These are phyloP conservation scores for Suillus fuscotomentosus DNA, from an alignment of 768 basidiomycete genomes.

Conservation along the genomic window DNA sequence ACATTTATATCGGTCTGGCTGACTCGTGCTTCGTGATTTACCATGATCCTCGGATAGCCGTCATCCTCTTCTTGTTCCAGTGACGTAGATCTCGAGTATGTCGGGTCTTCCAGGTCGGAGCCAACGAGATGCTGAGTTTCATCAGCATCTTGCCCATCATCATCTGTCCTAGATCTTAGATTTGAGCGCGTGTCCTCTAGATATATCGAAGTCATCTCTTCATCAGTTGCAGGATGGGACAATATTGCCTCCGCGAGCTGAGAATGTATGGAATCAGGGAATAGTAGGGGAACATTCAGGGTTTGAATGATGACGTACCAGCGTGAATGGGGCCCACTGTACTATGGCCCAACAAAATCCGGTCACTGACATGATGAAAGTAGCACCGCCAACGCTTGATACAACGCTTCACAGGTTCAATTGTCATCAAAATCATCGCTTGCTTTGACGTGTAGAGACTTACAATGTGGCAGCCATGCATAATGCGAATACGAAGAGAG, in stretches of 20 bases:
- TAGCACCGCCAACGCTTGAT: constrained; percentile 66
- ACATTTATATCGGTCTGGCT: constrained; percentile 44
- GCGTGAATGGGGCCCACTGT: constrained; percentile 90
- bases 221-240: constrained; percentile 48
- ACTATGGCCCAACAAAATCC: constrained; percentile 94
- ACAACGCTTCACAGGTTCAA: constrained; percentile 52
- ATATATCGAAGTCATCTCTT: constrained; percentile 11
- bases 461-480: constrained; percentile 87
- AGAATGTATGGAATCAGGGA: constrained; percentile 13
- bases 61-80: constrained; percentile 12
- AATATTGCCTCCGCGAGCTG: constrained; percentile 87
- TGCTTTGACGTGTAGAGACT: constrained; percentile 32
- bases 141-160: constrained; percentile 28
- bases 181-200: constrained; percentile 35
- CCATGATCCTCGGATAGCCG: constrained; percentile 29
- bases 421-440: constrained; percentile 5
- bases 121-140: constrained; percentile 22
- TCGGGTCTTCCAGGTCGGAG: constrained; percentile 18
- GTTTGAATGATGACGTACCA: constrained; percentile 48
- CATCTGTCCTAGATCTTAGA: constrained; percentile 8
- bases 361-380: constrained; percentile 69
- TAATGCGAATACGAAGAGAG: constrained; percentile 67
- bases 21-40: constrained; percentile 46
- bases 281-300: constrained; percentile 13
- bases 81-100: constrained; percentile 9